phyloP scores from a whole-genome alignment of 805 yeast genomes.

The Wickerhamomyces xylosicus region DNA sequence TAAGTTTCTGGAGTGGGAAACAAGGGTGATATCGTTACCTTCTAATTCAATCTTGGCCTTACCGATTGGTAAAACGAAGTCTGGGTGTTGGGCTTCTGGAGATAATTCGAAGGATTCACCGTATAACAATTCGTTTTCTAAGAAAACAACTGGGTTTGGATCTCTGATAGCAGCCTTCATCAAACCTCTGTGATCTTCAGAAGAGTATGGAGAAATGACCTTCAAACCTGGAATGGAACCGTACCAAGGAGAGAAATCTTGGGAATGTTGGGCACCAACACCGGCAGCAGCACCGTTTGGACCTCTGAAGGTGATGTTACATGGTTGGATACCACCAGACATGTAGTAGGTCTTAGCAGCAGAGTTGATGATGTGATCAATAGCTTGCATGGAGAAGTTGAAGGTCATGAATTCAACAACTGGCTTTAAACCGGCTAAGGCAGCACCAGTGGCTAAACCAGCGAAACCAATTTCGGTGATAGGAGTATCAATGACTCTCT shows the following conservation, averaged over 20 bases:
- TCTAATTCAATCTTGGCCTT: constrained; percentile 91
- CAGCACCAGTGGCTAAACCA: constrained; percentile 84
- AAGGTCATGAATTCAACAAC: constrained; percentile 98
- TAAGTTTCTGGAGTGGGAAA: constrained; percentile 89
- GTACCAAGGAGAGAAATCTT: constrained; percentile 96
- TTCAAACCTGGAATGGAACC: constrained; percentile 97
- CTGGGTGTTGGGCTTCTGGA: constrained; percentile 82
- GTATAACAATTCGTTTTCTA: constrained; percentile 92
- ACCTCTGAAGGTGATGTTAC: constrained; percentile 97
- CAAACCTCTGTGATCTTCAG: constrained; percentile 94
- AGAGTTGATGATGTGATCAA: constrained; percentile 95
- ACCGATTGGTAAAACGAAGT: constrained; percentile 87
- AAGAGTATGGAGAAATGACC: constrained; percentile 89
- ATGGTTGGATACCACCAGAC: constrained; percentile 98
- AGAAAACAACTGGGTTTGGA: constrained; percentile 93
- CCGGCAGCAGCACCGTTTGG: constrained; percentile 99
- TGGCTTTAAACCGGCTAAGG: constrained; percentile 78
- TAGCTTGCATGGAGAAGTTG: constrained; percentile 99
- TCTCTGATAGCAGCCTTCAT: constrained; percentile 95
- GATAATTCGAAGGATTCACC: constrained; percentile 85
- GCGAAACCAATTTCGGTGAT: constrained; percentile 99
- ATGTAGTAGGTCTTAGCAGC: constrained; percentile 98
- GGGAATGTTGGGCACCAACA: constrained; percentile 99
- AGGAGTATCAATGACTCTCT: constrained; percentile 78
- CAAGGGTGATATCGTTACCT: constrained; percentile 85